Conservation (phyloP, 768 basidiomycete genomes). For the Multifurca ochricompacta region DNA sequence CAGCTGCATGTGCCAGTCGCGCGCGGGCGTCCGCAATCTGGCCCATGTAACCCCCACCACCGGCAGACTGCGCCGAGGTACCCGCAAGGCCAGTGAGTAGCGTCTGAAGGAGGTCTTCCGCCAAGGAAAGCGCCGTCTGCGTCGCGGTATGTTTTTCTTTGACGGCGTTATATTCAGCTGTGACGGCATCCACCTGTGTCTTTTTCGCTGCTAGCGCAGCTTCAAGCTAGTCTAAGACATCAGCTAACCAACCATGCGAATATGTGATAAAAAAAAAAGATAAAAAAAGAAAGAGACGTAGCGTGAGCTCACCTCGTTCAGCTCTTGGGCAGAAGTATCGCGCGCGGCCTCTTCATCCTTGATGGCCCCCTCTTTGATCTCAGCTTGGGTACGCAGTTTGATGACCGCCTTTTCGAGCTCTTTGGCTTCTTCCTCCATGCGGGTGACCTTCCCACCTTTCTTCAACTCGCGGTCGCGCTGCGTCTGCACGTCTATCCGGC, state of each 20-base stretch:
- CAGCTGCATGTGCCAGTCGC: conserved; percentile 62
- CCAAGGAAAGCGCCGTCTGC: conserved; percentile 53
- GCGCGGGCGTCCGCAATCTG: conserved; percentile 83
- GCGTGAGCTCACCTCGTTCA: conserved; percentile 59
- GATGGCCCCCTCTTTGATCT: conserved; percentile 69
- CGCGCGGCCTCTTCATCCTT: conserved; percentile 68
- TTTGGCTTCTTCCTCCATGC: conserved; percentile 72
- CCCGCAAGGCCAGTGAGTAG: conserved; percentile 85
- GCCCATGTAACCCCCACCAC: conserved; percentile 87
- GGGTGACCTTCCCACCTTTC: conserved; percentile 89
- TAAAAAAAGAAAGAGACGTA: not conserved
- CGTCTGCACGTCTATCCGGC: conserved; percentile 55
- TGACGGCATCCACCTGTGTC: conserved; percentile 47
- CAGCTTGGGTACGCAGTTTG: conserved; percentile 78
- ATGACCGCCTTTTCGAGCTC: conserved; percentile 73
- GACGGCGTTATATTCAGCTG: conserved; percentile 47
- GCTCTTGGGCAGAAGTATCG: conserved; percentile 42
- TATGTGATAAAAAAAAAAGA: not conserved
- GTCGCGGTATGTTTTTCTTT: conserved; percentile 62
- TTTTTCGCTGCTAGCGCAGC: conserved; percentile 51
- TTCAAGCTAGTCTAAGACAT: conserved; percentile 42
- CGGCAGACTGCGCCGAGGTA: conserved; percentile 51
- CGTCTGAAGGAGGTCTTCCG: conserved; percentile 92
- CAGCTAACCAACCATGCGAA: too few relatives aligned
- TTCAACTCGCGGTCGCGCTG: conserved; percentile 80